phyloP scores from a whole-genome alignment of 2,329 filamentous ascomycete species.

The Diaporthe longicolla region DNA sequence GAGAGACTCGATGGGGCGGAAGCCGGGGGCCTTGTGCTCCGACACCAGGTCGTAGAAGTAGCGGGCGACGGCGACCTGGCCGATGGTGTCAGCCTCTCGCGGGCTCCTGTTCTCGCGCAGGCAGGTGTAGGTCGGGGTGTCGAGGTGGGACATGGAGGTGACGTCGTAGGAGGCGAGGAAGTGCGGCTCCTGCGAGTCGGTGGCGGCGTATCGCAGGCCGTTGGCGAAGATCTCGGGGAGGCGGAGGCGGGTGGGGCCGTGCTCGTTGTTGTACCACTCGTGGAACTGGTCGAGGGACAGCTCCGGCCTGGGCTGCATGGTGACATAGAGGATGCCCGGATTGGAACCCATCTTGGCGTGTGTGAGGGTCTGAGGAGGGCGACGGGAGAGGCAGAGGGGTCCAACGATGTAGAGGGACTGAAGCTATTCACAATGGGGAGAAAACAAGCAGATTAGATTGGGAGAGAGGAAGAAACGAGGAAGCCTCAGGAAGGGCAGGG shows the following conservation, averaged over 20 bases:
- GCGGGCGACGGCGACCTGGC: constrained; percentile 74
- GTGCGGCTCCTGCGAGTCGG: constrained; percentile 72
- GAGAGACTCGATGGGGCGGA: constrained; percentile 71
- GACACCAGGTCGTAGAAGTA: constrained; percentile 78
- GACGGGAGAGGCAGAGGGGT: neutral
- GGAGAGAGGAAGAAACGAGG: neutral
- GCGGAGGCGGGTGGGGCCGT: constrained; percentile 84
- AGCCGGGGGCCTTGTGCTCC: constrained; percentile 68
- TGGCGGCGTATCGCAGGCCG: constrained; percentile 83
- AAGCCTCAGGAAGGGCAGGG: too few relatives aligned
- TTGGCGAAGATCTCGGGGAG: constrained; percentile 80
- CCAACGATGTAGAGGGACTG: too few relatives aligned
- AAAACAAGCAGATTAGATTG: neutral
- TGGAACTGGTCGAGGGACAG: constrained; percentile 81
- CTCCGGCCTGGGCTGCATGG: constrained; percentile 82
- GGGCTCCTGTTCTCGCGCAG: constrained; percentile 71
- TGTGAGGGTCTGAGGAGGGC: neutral
- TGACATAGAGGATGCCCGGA: constrained; percentile 85
- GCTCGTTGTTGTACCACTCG: constrained; percentile 96
- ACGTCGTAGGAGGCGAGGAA: constrained; percentile 90
- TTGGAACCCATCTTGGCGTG: constrained; percentile 48
- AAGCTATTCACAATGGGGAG: neutral
- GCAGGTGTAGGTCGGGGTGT: constrained; percentile 77
- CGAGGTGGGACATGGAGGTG: constrained; percentile 78
- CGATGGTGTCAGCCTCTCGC: constrained; percentile 68